Evolutionary conservation across 768 basidiomycete species (phyloP), one percentile per base, ranked within the genome.

Genomic region (Russula sp.): DNA sequence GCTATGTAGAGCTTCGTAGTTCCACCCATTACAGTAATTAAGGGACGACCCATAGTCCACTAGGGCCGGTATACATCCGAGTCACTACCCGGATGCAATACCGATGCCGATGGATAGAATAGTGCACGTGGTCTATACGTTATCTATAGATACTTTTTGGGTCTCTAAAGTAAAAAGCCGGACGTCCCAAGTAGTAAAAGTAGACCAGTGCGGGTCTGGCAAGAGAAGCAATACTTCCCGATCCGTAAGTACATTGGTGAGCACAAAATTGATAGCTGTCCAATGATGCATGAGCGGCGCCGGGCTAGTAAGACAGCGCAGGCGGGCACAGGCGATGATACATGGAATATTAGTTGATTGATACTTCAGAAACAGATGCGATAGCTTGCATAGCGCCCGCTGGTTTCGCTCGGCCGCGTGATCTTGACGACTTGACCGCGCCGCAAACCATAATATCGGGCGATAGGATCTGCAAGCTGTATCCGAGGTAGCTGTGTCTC

Each of bases 351-450:
- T 13, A 18, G 27, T 54, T 50, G 58, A 51, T 64, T 44, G 63
- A 64, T 56, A 53, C 53, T 13, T 75, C 79, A 91, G 76, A 91
- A 93, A 77, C 91, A 92, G 73, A 94, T 91, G 65, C 91, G 88
- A 78, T 94, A 94, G 71, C 91, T 93, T 57, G 91, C 89, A 70
- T 94, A 95, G 63, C 92, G 85, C 55, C 96, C 96, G 66, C 89
- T 91, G 18, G 97, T 99, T 80, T 98, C 97, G 75, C 91, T 94
- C 32, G 94, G 91, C 70, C 97, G 80, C 63, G 90, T 98, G 70
- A 99, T 98, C 80, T 97, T 98, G 75, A 99, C 97, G 52, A 99
- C 97, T 74, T 96, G 93, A 32, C 96, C 95, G 55, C 97, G 84
- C 70, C 86, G 83, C 61, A 99, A 84, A 56, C 97, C 97, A 77